Conservation (phyloP, 1,284 basidiomycete genomes). For the Chalciporus sp. region DNA sequence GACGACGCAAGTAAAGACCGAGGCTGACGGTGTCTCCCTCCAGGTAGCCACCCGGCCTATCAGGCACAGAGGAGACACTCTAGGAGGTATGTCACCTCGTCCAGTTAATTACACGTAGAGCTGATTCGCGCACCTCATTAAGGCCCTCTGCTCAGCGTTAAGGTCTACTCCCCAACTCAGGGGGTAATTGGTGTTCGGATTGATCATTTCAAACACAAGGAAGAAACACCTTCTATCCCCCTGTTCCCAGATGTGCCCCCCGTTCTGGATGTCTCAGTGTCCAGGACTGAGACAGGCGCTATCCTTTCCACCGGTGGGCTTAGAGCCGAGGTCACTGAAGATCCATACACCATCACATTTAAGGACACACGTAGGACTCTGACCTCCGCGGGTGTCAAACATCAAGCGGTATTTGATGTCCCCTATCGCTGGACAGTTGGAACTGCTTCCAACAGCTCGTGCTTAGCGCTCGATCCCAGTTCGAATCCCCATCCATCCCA, state of each 20-base stretch:
- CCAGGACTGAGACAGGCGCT: constrained; percentile 39
- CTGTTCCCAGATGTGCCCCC: constrained; percentile 65
- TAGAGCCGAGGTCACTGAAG: constrained; percentile 55
- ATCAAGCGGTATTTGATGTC: constrained; percentile 67
- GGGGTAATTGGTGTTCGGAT: constrained; percentile 68
- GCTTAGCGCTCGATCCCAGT: constrained; percentile 55
- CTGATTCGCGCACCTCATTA: not conserved
- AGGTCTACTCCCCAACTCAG: constrained; percentile 65
- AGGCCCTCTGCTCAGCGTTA: constrained; percentile 38
- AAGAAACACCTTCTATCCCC: constrained; percentile 52
- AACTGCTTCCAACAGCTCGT: constrained; percentile 62
- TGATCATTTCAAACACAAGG: constrained; percentile 55
- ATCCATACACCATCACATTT: constrained; percentile 65
- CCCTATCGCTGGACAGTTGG: constrained; percentile 63
- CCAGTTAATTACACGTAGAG: not conserved
- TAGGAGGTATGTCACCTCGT: constrained; percentile 49
- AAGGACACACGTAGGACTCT: constrained; percentile 38
- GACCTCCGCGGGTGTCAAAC: constrained; percentile 51
- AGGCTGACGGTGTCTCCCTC: constrained; percentile 53
- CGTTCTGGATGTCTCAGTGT: constrained; percentile 38
- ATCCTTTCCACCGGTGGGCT: constrained; percentile 19
- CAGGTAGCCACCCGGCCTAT: constrained; percentile 68
- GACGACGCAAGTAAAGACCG: constrained; percentile 47
- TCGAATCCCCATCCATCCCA: constrained; percentile 56
- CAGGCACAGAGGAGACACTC: constrained; percentile 67